These are phyloP conservation scores for Diaporthe velutina DNA, from an alignment of 2,329 filamentous ascomycete species.

Conservation along the genomic window DNA sequence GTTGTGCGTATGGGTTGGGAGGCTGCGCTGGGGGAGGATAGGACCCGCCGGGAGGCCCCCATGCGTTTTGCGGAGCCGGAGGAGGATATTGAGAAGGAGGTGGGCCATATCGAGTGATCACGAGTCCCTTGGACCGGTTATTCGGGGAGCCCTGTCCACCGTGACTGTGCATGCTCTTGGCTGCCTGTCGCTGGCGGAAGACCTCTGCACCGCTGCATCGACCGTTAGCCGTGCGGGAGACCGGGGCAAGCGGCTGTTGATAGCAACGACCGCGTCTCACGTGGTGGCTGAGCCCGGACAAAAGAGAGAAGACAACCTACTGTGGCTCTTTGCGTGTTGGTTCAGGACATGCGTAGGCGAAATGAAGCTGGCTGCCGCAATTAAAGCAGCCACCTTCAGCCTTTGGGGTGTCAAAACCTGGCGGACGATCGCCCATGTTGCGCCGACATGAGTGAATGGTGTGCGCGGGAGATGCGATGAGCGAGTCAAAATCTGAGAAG, in stretches of 20 bases:
- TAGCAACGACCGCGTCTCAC: background rate
- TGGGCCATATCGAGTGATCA: constrained; percentile 54
- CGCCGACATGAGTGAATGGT: constrained; percentile 38
- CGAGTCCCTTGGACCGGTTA: constrained; percentile 53
- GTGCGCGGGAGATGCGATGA: background rate
- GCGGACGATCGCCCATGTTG: constrained; percentile 44
- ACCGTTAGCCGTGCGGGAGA: constrained; percentile 37
- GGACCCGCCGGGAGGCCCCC: constrained; percentile 40
- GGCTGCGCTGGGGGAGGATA: constrained; percentile 43
- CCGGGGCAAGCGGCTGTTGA: constrained; percentile 17
- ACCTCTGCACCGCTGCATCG: constrained; percentile 43
- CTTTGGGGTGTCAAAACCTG: constrained; percentile 46
- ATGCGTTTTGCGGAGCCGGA: constrained; percentile 40
- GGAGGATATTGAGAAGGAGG: constrained; percentile 45
- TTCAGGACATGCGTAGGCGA: constrained; percentile 66
- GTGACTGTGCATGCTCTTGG: constrained; percentile 28
- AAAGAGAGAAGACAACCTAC: constrained; percentile 55
- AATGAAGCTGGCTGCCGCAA: constrained; percentile 65
- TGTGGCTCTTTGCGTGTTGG: constrained; percentile 61
- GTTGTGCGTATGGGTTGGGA: constrained; percentile 40
- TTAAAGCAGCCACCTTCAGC: constrained; percentile 63
- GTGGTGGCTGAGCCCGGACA: background rate
- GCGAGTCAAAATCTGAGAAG: constrained; percentile 8
- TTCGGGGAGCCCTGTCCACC: constrained; percentile 48
- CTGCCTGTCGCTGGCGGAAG: constrained; percentile 43